A percentile compares a stretch with the other conserved stretches of the same genome.
Evolutionary conservation across 768 basidiomycete genomes (phyloP).

Genomic region (Rubroboletus pulcherrimus): DNA sequence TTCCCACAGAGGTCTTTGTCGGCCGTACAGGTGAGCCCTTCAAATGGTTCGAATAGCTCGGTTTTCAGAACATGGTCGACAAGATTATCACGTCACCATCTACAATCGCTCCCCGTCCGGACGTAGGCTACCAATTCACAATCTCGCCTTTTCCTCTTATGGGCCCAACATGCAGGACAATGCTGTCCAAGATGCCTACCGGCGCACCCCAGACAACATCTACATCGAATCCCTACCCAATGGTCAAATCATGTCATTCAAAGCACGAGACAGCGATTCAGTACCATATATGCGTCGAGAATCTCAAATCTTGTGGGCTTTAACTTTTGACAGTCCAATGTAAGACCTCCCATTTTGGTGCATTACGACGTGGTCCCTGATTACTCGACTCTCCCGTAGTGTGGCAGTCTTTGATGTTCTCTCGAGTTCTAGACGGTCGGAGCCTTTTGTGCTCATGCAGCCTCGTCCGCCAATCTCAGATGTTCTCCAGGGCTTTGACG

Average conservation of each 20-base stretch:
- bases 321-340: conserved; percentile 63
- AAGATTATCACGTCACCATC: conserved; percentile 90
- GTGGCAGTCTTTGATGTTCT: conserved; percentile 84
- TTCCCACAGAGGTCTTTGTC: conserved; percentile 51
- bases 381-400: conserved; percentile 34
- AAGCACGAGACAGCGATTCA: conserved; percentile 32
- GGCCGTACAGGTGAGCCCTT: conserved; percentile 56
- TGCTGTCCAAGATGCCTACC: conserved; percentile 67
- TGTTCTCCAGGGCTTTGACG: conserved; percentile 52
- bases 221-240: conserved; percentile 81
- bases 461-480: conserved; percentile 75
- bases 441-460: conserved; percentile 83
- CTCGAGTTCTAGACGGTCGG: conserved; percentile 38
- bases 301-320: conserved; percentile 53
- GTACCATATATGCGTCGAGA: conserved; percentile 28
- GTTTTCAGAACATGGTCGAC: conserved; percentile 9
- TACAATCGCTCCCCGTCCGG: conserved; percentile 48
- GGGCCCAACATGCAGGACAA: conserved; percentile 89
- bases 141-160: conserved; percentile 87
- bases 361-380: not conserved
- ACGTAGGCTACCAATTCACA: conserved; percentile 55
- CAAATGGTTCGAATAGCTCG: not conserved
- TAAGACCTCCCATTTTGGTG: conserved; percentile 34
- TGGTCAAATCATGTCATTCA: conserved; percentile 78
- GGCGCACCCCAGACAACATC: conserved; percentile 67